Conservation (phyloP, 805 yeast species). For the Schwanniomyces pseudopolymorphus region DNA sequence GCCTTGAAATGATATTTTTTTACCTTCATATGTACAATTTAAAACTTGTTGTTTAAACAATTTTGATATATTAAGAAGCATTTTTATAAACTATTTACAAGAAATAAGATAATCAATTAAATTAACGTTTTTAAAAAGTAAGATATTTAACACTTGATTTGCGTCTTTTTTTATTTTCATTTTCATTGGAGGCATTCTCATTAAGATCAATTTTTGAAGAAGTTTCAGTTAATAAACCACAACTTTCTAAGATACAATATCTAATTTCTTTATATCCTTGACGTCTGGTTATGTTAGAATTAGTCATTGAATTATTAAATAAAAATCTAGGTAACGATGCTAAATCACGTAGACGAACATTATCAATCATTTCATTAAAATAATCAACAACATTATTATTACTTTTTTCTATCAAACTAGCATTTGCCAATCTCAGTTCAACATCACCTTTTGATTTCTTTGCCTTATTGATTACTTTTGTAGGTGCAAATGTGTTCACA, state of each 20-base stretch:
- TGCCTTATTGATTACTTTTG: constrained; percentile 13
- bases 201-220: neutral
- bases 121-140: neutral
- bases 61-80: neutral
- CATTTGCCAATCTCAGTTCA: constrained; percentile 6
- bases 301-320: constrained; percentile 52
- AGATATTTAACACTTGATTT: constrained; percentile 10
- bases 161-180: constrained; percentile 3
- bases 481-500: constrained; percentile 22
- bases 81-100: neutral
- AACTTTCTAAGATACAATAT: constrained; percentile 49
- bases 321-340: constrained; percentile 42
- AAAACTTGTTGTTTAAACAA: neutral
- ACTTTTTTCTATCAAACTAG: constrained; percentile 13
- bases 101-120: neutral
- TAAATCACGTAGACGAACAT: constrained; percentile 32
- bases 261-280: constrained; percentile 58
- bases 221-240: constrained; percentile 35
- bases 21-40: neutral
- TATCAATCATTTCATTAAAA: constrained; percentile 36
- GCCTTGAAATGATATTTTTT: neutral
- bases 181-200: constrained; percentile 10
- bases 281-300: constrained; percentile 33
- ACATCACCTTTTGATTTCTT: neutral
- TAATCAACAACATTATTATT: constrained; percentile 26